Conservation (phyloP, 306 rosid genomes). For the Inga laurina region DNA sequence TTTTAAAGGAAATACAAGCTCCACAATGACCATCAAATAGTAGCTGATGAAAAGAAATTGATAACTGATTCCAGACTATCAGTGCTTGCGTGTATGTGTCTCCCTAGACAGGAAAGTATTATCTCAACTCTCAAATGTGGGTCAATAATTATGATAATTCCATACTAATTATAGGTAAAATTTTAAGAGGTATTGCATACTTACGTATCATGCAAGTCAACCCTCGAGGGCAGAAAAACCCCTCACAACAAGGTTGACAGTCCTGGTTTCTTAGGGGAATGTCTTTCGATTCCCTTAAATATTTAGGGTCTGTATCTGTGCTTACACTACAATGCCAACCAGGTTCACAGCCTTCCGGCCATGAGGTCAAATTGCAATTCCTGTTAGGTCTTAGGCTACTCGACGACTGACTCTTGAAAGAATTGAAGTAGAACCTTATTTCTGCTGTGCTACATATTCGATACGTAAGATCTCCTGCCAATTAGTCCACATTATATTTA, state of each 20-base stretch:
- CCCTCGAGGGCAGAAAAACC: constrained; percentile 65
- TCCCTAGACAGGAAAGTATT: not conserved
- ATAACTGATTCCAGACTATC: not conserved
- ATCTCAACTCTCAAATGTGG: not conserved
- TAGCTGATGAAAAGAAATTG: constrained; percentile 1
- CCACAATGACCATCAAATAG: not conserved
- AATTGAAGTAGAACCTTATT: constrained; percentile 44
- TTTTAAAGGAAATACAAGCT: constrained; percentile 19
- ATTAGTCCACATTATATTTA: constrained; percentile 18
- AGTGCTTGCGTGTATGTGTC: not conserved
- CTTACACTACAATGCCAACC: constrained; percentile 61
- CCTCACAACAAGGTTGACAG: constrained; percentile 63
- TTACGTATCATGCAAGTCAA: constrained; percentile 72
- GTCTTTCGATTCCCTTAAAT: constrained; percentile 8
- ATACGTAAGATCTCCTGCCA: constrained; percentile 49
- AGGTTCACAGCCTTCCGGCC: constrained; percentile 62
- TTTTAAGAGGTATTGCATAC: constrained; percentile 31
- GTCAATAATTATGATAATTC: not conserved
- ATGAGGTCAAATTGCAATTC: constrained; percentile 58
- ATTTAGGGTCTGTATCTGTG: constrained; percentile 39
- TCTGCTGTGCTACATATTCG: constrained; percentile 56
- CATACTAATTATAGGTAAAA: not conserved
- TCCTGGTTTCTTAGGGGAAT: constrained; percentile 43
- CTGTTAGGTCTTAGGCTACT: constrained; percentile 45
- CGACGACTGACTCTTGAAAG: constrained; percentile 22